Evolutionary conservation across 805 yeast species (phyloP).

Genomic region (Yamadazyma philogaea): DNA sequence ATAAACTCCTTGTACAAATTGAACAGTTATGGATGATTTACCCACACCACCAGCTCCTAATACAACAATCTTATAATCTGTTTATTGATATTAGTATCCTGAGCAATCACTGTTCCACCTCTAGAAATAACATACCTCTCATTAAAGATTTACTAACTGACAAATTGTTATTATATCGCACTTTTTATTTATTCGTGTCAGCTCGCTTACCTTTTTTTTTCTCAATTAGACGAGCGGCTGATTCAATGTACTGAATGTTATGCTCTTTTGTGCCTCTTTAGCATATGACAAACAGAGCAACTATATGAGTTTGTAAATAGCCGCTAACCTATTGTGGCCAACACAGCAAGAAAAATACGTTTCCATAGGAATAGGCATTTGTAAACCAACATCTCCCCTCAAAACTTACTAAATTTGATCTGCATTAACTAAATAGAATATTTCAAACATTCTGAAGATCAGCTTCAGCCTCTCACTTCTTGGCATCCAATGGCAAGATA

Average conservation of each 20-base stretch:
- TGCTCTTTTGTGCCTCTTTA: neutral
- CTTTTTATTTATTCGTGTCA: slow-evolving; percentile 12
- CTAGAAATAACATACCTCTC: slow-evolving; percentile 17
- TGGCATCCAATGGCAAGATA: slow-evolving; percentile 37
- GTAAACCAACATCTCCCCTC: too few relatives aligned
- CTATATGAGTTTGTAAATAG: neutral
- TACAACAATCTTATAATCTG: slow-evolving; percentile 85
- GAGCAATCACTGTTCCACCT: neutral
- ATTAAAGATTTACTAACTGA: slow-evolving; percentile 7
- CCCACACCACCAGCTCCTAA: slow-evolving; percentile 98
- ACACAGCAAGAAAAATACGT: too few relatives aligned
- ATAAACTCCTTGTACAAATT: slow-evolving; percentile 86
- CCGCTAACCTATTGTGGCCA: too few relatives aligned
- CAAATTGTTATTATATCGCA: slow-evolving; percentile 6
- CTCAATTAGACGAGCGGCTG: slow-evolving; percentile 7
- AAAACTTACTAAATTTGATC: neutral
- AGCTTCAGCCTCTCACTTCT: too few relatives aligned
- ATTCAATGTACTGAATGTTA: neutral
- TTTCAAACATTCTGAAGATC: neutral
- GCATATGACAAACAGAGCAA: neutral
- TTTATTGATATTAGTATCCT: slow-evolving; percentile 2
- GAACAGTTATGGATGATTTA: slow-evolving; percentile 88
- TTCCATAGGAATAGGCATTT: too few relatives aligned
- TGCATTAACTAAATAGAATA: slow-evolving; percentile 1
- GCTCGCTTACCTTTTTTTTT: slow-evolving; percentile 1